A percentile compares a stretch with the other conserved stretches of the same genome.
Conservation (phyloP, 768 basidiomycete genomes). For the Macrolepiota fuliginosa region DNA sequence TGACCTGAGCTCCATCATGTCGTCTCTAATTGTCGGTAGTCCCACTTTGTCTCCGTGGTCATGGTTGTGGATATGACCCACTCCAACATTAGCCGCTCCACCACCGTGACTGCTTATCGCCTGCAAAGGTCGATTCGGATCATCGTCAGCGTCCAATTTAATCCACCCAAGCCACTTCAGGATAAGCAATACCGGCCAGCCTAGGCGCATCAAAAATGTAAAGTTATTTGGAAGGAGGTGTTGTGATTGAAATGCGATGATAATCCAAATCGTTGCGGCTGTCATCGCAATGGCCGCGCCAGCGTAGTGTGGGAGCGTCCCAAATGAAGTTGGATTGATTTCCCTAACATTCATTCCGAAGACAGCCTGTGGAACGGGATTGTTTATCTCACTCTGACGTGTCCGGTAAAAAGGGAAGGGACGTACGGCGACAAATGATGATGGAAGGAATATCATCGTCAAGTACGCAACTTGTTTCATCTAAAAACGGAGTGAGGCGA, state of each 20-base stretch:
- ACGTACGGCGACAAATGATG: constrained; percentile 36
- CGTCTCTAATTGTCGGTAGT: not conserved
- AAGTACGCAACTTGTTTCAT: constrained; percentile 45
- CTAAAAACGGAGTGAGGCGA: constrained; percentile 10
- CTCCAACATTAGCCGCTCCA: not conserved
- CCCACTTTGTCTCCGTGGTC: not conserved
- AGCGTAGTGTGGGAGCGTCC: constrained; percentile 42
- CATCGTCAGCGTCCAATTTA: not conserved
- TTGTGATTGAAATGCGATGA: constrained; percentile 51
- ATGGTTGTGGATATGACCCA: not conserved
- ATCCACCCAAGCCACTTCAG: not conserved
- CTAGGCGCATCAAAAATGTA: constrained; percentile 29
- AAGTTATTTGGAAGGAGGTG: constrained; percentile 28
- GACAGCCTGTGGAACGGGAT: constrained; percentile 23
- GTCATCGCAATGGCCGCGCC: constrained; percentile 46
- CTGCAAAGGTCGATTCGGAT: not conserved
- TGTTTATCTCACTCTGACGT: not conserved
- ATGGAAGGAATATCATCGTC: constrained; percentile 49
- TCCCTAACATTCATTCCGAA: constrained; percentile 42
- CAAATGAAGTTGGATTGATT: constrained; percentile 31
- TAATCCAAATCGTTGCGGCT: constrained; percentile 48
- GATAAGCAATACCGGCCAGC: constrained; percentile 31
- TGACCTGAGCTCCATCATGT: too few species aligned
- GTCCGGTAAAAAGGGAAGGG: not conserved
- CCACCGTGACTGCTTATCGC: not conserved